A percentile compares a stretch with the other conserved stretches of the same genome.
Evolutionary conservation across 139 green algal genomes (phyloP).

Genomic region (Limnomonas spitsbergensis): DNA sequence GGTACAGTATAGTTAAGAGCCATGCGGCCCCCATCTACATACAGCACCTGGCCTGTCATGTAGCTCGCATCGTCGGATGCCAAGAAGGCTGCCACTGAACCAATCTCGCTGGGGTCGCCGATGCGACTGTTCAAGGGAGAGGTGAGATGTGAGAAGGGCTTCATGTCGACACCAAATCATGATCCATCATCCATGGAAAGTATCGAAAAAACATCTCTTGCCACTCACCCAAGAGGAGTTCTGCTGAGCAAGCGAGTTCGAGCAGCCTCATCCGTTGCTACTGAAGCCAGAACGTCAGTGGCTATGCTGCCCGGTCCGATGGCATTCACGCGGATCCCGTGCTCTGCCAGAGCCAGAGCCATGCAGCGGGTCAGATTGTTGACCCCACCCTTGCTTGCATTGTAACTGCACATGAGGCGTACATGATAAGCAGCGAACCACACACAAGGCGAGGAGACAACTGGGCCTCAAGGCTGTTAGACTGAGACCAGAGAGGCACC

Average conservation of each 20-base stretch:
- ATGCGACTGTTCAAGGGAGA: constrained; percentile 42
- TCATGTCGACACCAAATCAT: too few species aligned
- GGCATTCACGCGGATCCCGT: constrained; percentile 83
- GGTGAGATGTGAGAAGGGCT: neutral
- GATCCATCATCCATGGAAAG: too few species aligned
- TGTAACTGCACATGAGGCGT: constrained; percentile 43
- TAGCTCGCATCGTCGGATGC: constrained; percentile 67
- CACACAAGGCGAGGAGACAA: too few species aligned
- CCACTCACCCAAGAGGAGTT: constrained; percentile 6
- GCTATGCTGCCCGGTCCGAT: constrained; percentile 79
- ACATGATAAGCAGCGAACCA: too few species aligned
- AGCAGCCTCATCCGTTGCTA: constrained; percentile 57
- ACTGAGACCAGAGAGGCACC: neutral
- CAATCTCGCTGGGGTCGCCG: constrained; percentile 74
- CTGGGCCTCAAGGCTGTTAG: neutral
- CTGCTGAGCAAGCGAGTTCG: constrained; percentile 33
- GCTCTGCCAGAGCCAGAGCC: constrained; percentile 69
- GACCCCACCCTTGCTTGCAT: constrained; percentile 82
- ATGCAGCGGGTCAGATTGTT: constrained; percentile 81
- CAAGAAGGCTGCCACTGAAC: constrained; percentile 68
- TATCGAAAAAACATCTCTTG: too few species aligned
- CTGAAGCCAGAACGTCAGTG: constrained; percentile 75
- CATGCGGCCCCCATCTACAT: constrained; percentile 76
- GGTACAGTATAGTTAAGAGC: constrained; percentile 72
- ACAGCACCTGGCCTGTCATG: constrained; percentile 75